These are phyloP conservation scores for Corylus americana DNA, from an alignment of 306 rosid species.

Conservation along the genomic window DNA sequence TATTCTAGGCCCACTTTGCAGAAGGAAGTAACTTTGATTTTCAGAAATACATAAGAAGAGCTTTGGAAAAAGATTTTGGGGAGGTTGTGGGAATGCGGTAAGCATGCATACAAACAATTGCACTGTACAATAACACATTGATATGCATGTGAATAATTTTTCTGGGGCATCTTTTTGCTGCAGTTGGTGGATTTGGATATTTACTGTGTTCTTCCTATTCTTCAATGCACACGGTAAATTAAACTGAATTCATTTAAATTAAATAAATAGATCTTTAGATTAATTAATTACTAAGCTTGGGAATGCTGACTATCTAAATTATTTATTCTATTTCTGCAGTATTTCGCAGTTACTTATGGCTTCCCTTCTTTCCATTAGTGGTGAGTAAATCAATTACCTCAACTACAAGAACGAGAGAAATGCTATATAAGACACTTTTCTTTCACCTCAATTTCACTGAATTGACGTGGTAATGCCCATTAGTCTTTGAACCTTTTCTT, in stretches of 20 bases:
- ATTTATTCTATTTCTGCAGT: slow-evolving; percentile 32
- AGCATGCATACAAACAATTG: background rate
- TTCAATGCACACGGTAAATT: slow-evolving; percentile 58
- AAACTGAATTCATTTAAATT: slow-evolving; percentile 4
- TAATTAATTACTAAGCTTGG: background rate
- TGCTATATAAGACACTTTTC: no score
- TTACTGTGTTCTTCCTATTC: slow-evolving; percentile 42
- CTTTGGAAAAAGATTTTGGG: slow-evolving; percentile 55
- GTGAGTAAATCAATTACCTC: slow-evolving; percentile 36
- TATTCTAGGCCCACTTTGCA: slow-evolving; percentile 51
- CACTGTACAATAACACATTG: background rate
- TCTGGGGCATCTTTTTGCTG: slow-evolving; percentile 10
- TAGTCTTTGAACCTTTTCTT: no score
- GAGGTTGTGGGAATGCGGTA: slow-evolving; percentile 53
- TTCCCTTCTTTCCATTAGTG: slow-evolving; percentile 56
- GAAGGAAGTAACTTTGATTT: slow-evolving; percentile 58
- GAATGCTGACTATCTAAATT: no score
- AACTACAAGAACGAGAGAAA: no score
- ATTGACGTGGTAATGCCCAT: no score
- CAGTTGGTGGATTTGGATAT: slow-evolving; percentile 78
- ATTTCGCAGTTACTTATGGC: slow-evolving; percentile 49
- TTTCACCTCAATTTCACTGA: no score
- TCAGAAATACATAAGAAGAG: slow-evolving; percentile 51
- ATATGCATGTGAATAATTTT: background rate
- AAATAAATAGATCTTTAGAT: background rate